Evolutionary conservation across 2,329 filamentous ascomycete genomes (phyloP).

Genomic region (Colletotrichum paranaense): DNA sequence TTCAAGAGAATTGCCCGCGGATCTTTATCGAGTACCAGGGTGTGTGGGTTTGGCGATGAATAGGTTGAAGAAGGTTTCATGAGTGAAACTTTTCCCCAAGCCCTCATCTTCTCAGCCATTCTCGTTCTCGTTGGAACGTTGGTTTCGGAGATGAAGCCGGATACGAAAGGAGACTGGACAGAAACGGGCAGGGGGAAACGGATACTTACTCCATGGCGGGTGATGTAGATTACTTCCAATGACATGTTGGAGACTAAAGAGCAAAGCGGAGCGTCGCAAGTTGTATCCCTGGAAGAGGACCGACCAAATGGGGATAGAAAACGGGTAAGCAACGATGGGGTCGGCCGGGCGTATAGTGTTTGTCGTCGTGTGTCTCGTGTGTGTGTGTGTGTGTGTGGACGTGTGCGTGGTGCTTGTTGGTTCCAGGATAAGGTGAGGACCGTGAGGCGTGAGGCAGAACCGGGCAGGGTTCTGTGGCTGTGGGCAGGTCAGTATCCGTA

Average conservation of each 20-base stretch:
- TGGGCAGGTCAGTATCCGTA: background rate
- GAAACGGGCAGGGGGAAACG: slow-evolving; percentile 10
- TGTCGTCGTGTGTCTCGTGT: background rate
- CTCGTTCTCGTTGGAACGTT: background rate
- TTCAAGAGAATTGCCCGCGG: background rate
- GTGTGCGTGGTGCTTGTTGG: background rate
- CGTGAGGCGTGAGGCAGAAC: background rate
- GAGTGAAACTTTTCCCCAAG: background rate
- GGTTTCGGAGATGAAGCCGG: slow-evolving; percentile 30
- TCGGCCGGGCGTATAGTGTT: slow-evolving; percentile 8
- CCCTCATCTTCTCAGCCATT: background rate
- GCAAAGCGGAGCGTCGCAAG: slow-evolving; percentile 7
- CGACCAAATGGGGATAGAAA: background rate
- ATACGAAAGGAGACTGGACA: slow-evolving; percentile 30
- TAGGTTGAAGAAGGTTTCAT: background rate
- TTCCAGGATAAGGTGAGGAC: background rate
- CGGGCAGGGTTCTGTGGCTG: background rate
- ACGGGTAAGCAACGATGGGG: slow-evolving; percentile 14
- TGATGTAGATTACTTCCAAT: slow-evolving; percentile 78
- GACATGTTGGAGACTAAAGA: slow-evolving; percentile 58
- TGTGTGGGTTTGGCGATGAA: background rate
- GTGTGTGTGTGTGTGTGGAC: background rate
- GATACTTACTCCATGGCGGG: slow-evolving; percentile 77
- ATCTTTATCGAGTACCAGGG: background rate
- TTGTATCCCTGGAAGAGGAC: background rate